These are phyloP conservation scores for Gnomoniopsis smithogilvyi DNA, from an alignment of 2,329 filamentous ascomycete species.

Conservation along the genomic window DNA sequence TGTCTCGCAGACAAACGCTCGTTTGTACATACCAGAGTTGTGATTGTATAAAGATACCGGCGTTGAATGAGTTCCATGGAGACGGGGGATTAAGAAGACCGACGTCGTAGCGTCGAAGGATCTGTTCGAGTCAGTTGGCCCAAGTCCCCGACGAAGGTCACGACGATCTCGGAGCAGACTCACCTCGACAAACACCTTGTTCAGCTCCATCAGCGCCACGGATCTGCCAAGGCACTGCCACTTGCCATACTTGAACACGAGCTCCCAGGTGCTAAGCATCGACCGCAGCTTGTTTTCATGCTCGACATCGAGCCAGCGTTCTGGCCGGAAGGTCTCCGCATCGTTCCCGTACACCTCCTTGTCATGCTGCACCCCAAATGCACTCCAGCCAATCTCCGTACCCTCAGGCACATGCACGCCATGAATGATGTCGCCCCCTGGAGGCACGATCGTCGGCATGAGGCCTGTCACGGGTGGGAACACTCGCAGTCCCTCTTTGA, in stretches of 20 bases:
- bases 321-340: slow-evolving; percentile 42
- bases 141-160: not conserved
- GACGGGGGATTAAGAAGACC: slow-evolving; percentile 22
- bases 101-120: slow-evolving; percentile 25
- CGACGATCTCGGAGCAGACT: slow-evolving; percentile 12
- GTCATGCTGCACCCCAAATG: slow-evolving; percentile 37
- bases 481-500: slow-evolving; percentile 46
- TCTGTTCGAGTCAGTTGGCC: slow-evolving; percentile 3
- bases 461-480: slow-evolving; percentile 40
- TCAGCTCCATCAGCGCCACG: slow-evolving; percentile 41
- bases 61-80: slow-evolving; percentile 24
- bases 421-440: slow-evolving; percentile 34
- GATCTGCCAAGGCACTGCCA: slow-evolving; percentile 44
- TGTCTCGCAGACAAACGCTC: not conserved
- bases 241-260: slow-evolving; percentile 41
- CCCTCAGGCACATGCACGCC: slow-evolving; percentile 42
- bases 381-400: slow-evolving; percentile 40
- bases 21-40: slow-evolving; percentile 16
- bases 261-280: slow-evolving; percentile 38
- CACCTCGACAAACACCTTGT: slow-evolving; percentile 42
- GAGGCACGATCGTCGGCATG: slow-evolving; percentile 32
- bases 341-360: slow-evolving; percentile 36
- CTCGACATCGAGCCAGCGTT: slow-evolving; percentile 44
- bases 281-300: slow-evolving; percentile 27
- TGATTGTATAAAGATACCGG: slow-evolving; percentile 28